Evolutionary conservation across 2,329 filamentous ascomycete genomes (phyloP).

Genomic region (Cladosporium sp.): DNA sequence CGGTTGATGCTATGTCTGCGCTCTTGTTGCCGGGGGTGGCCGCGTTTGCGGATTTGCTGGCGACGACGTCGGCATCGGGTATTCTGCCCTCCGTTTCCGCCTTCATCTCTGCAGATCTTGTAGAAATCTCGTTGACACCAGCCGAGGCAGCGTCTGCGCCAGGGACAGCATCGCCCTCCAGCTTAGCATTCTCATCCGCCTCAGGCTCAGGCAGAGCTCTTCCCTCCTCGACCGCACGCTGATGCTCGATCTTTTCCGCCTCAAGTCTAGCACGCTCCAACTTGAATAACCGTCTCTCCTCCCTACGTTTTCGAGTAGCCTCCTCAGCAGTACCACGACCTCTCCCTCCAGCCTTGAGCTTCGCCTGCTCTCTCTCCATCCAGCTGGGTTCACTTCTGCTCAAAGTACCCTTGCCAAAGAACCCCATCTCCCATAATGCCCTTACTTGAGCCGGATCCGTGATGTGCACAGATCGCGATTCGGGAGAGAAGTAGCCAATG

Average conservation of each 20-base stretch:
- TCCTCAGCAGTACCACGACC: constrained; percentile 65
- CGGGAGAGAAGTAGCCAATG: constrained; percentile 70
- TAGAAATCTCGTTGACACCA: neutral
- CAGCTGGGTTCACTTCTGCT: constrained; percentile 94
- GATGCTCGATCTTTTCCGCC: constrained; percentile 63
- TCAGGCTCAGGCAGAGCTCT: neutral
- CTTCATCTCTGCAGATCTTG: neutral
- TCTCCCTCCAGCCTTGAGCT: constrained; percentile 40
- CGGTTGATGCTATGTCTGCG: constrained; percentile 3
- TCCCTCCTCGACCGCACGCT: constrained; percentile 12
- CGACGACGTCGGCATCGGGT: constrained; percentile 10
- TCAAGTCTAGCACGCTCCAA: constrained; percentile 86
- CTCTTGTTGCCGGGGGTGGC: neutral
- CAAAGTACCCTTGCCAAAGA: constrained; percentile 89
- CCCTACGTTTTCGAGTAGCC: constrained; percentile 66
- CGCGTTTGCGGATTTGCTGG: neutral
- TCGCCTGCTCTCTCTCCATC: constrained; percentile 74
- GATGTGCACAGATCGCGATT: constrained; percentile 78
- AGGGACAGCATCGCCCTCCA: too few species aligned
- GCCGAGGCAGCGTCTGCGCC: neutral
- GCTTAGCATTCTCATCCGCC: neutral
- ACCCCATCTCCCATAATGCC: constrained; percentile 91
- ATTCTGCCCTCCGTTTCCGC: neutral
- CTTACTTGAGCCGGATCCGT: constrained; percentile 68
- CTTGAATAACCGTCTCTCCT: constrained; percentile 78